Conservation (phyloP, 495 filamentous ascomycete species). For the Pseudevernia furfuracea region DNA sequence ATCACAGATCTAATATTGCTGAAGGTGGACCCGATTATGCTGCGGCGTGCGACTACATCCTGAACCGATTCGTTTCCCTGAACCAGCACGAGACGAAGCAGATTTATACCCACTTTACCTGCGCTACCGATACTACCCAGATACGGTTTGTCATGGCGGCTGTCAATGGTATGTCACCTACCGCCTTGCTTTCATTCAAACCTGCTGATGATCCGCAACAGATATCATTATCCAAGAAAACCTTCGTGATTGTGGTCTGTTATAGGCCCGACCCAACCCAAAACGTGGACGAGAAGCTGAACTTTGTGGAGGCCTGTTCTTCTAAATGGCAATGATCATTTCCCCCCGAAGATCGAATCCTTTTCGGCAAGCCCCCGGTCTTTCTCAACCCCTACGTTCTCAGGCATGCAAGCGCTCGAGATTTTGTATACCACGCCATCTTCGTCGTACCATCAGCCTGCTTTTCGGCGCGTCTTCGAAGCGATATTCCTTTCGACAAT, state of each 20-base stretch:
- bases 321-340: conserved; percentile 13
- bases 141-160: conserved; percentile 99
- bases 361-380: conserved; percentile 5
- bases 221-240: conserved; percentile 99
- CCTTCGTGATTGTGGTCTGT: conserved; percentile 93
- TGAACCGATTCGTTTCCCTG: conserved; percentile 92
- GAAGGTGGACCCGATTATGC: conserved; percentile 78
- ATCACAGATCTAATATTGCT: conserved; percentile 34
- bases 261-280: conserved; percentile 47
- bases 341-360: conserved; percentile 4
- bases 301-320: conserved; percentile 26
- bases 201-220: conserved; percentile 33
- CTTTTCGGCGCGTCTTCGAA: conserved; percentile 13
- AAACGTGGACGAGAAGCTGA: conserved; percentile 25
- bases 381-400: conserved; percentile 3
- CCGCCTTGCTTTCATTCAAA: neutral
- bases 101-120: conserved; percentile 99
- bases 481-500: neutral
- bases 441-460: conserved; percentile 7
- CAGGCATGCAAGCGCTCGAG: conserved; percentile 12
- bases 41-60: conserved; percentile 91
- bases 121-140: conserved; percentile 94
- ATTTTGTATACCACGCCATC: conserved; percentile 17
- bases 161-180: conserved; percentile 73
- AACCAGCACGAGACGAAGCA: conserved; percentile 99